Conservation (phyloP, 208 protist genomes). For the Crithidia acanthocephali region DNA sequence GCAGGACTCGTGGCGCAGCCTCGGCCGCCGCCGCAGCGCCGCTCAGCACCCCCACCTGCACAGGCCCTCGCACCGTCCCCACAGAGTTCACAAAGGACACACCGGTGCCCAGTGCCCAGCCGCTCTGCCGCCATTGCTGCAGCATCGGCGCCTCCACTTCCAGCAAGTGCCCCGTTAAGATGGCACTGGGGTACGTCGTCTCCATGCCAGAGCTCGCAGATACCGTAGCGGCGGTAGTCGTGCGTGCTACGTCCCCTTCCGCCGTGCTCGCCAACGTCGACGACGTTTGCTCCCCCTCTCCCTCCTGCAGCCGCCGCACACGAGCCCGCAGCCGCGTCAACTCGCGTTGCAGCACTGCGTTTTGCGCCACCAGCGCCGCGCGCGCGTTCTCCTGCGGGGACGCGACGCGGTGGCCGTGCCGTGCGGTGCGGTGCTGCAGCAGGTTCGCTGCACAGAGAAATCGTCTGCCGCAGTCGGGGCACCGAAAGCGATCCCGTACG, state of each 20-base stretch:
- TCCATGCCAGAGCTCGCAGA: background rate
- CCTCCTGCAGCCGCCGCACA: slow-evolving; percentile 22
- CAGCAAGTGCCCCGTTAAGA: slow-evolving; percentile 32
- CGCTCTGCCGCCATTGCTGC: slow-evolving; percentile 17
- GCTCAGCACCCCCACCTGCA: slow-evolving; percentile 32
- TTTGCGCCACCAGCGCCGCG: slow-evolving; percentile 32
- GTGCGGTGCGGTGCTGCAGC: slow-evolving; percentile 47
- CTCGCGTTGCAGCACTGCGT: slow-evolving; percentile 26
- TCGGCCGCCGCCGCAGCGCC: background rate
- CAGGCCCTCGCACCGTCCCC: slow-evolving; percentile 38
- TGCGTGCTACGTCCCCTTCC: background rate
- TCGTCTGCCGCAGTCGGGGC: slow-evolving; percentile 73
- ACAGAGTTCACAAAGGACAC: slow-evolving; percentile 34
- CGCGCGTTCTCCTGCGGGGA: slow-evolving; percentile 33
- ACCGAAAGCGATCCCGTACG: slow-evolving; percentile 28
- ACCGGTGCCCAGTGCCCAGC: slow-evolving; percentile 36
- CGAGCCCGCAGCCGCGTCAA: slow-evolving; percentile 17
- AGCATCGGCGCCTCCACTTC: slow-evolving; percentile 17
- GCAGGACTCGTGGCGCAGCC: slow-evolving; percentile 39
- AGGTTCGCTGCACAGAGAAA: slow-evolving; percentile 62
- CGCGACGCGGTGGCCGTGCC: slow-evolving; percentile 45
- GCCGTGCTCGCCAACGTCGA: background rate
- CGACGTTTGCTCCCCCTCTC: too few relatives aligned
- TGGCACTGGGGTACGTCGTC: slow-evolving; percentile 27
- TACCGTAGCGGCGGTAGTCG: background rate